A percentile compares a stretch with the other conserved stretches of the same genome.
Conservation (phyloP, 331 rosid species). For the Acacia pycnantha region DNA sequence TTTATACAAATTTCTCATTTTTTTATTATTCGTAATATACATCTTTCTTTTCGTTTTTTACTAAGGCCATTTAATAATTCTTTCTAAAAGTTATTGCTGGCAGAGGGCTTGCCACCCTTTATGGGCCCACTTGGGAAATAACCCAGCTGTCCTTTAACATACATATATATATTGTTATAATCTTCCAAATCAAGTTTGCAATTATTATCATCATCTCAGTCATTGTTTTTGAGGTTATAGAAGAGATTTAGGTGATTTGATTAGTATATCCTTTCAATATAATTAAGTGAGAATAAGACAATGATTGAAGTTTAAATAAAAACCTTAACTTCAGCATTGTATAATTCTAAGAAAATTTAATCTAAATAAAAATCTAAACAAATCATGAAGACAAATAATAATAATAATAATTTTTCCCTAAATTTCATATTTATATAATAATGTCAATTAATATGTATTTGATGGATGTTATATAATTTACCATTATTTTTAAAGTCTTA, state of each 20-base stretch:
- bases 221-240: not conserved
- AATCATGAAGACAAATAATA: not conserved
- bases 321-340: not conserved
- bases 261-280: not conserved
- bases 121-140: not conserved
- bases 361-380: not conserved
- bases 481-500: not conserved
- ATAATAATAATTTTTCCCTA: too few species aligned
- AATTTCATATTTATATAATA: not conserved
- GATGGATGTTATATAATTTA: not conserved
- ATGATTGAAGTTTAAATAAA: not conserved
- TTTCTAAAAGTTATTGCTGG: not conserved
- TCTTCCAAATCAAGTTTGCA: not conserved
- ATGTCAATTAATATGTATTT: not conserved
- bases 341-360: not conserved
- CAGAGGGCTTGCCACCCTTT: not conserved
- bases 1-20: not conserved
- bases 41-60: not conserved
- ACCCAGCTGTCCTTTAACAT: not conserved
- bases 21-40: not conserved
- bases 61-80: not conserved
- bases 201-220: not conserved
- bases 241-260: not conserved
- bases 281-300: not conserved
- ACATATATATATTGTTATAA: too few species aligned